Evolutionary conservation across 805 yeast genomes (phyloP), one percentile per base, ranked within the genome.

Genomic region (Metschnikowia shivogae): DNA sequence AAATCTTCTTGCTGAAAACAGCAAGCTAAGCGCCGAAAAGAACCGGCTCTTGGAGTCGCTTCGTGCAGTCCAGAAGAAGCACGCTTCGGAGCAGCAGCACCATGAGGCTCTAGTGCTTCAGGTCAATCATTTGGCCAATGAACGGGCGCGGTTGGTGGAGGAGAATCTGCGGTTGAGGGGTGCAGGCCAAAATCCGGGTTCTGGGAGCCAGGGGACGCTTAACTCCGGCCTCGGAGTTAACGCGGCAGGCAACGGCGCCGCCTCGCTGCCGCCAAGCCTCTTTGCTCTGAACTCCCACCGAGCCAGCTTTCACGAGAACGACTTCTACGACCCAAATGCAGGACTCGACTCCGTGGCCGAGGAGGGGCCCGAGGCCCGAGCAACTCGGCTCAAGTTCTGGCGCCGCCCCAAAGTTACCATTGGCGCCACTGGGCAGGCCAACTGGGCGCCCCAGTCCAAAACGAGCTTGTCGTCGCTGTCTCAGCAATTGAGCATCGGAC

Each of bases 61-160:
- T 43, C 65, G 73, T 42, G 57, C 64, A n/a, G 44, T 77, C 45
- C 74, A 70, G 42, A 53, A 61, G 31, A 75, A 72, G 48, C 53
- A 81, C 10, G 58, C 63, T 12, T 62, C 61, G 34, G 70, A 75
- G 48, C 68, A 71, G 31, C 58, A 69, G 1, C 64, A 70, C 1
- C 79, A 76, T 50, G 69, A 73, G 2, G 60, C 61, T 5, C 52
- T 83, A 30, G 46, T 67, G 17, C 68, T 65, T 35, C 89, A 84
- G 33, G 70, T 85, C 11, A 74, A 70, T 39, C 73, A 66, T 14
- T 65, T 89, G 49, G 72, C 65, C 27, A 48, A 54, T 0, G 74
- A 75, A 38, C 82, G 76, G 62, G 68, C 65, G 29, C 61, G 64
- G 13, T 62, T 88, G 17, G 22, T 48, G 34, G 66, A 63, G 14